These are phyloP conservation scores for Hamigera avellanea DNA, from an alignment of 495 filamentous ascomycete genomes.

Conservation along the genomic window DNA sequence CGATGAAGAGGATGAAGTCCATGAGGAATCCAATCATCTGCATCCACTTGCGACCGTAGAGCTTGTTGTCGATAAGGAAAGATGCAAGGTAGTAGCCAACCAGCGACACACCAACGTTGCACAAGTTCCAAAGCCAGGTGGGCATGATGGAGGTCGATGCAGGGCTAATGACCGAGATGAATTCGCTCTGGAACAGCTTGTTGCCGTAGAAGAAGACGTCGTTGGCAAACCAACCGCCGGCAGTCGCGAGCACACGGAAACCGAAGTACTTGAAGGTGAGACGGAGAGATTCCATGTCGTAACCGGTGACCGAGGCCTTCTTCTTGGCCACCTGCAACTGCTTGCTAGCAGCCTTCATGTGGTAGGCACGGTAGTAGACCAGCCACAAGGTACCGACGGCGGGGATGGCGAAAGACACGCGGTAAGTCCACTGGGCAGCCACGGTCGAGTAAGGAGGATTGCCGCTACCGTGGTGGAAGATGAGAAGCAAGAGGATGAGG, in stretches of 20 bases:
- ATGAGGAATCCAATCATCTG: slow-evolving; percentile 78
- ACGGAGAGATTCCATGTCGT: slow-evolving; percentile 68
- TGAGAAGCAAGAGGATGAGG: slow-evolving; percentile 67
- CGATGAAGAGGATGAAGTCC: slow-evolving; percentile 76
- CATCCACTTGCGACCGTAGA: slow-evolving; percentile 88
- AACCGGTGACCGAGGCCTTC: slow-evolving; percentile 75
- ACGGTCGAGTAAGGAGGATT: slow-evolving; percentile 60
- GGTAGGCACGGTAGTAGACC: slow-evolving; percentile 79
- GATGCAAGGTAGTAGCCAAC: slow-evolving; percentile 73
- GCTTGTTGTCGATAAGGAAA: slow-evolving; percentile 79
- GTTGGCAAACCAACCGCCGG: slow-evolving; percentile 79
- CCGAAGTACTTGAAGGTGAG: slow-evolving; percentile 70
- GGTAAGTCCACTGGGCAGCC: slow-evolving; percentile 72
- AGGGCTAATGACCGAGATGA: slow-evolving; percentile 63
- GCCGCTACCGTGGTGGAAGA: slow-evolving; percentile 66
- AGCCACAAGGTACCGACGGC: slow-evolving; percentile 86
- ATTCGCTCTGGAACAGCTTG: slow-evolving; percentile 88
- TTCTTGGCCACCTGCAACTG: slow-evolving; percentile 67
- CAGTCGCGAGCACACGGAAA: slow-evolving; percentile 71
- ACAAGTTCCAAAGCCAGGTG: slow-evolving; percentile 79
- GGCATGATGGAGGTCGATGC: slow-evolving; percentile 56
- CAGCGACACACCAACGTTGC: slow-evolving; percentile 75
- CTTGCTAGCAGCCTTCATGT: slow-evolving; percentile 69
- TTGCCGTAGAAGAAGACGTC: slow-evolving; percentile 97
- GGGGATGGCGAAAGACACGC: slow-evolving; percentile 73